These are phyloP conservation scores for Botryosphaeria agaves DNA, from an alignment of 2,329 filamentous ascomycete species.

Conservation along the genomic window DNA sequence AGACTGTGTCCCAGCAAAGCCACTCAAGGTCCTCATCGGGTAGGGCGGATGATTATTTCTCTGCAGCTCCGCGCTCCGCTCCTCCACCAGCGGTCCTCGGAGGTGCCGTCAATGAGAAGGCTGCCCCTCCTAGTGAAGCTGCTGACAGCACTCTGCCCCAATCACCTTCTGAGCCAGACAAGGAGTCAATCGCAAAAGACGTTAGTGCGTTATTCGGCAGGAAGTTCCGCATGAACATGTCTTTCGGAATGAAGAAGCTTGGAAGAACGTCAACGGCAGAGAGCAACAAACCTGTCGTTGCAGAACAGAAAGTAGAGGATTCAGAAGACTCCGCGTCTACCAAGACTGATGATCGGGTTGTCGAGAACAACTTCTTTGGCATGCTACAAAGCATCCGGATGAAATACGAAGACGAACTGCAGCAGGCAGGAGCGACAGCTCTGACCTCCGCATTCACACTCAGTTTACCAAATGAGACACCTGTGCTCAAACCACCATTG, in stretches of 20 bases:
- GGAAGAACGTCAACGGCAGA: constrained; percentile 50
- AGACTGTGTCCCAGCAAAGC: constrained; percentile 36
- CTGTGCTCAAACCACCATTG: constrained; percentile 53
- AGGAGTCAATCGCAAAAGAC: constrained; percentile 26
- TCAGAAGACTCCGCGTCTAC: constrained; percentile 43
- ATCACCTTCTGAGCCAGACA: constrained; percentile 35
- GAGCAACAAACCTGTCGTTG: constrained; percentile 33
- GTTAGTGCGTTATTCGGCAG: constrained; percentile 58
- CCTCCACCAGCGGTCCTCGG: constrained; percentile 10
- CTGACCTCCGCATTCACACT: constrained; percentile 51
- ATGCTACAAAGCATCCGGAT: constrained; percentile 55
- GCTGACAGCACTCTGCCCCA: constrained; percentile 14
- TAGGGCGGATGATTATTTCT: constrained; percentile 58
- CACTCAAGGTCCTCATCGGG: constrained; percentile 41
- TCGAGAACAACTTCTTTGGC: constrained; percentile 60
- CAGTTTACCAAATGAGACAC: constrained; percentile 55
- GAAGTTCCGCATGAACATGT: constrained; percentile 62
- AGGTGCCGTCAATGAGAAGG: no score
- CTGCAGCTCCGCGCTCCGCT: constrained; percentile 35
- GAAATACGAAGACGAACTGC: constrained; percentile 52
- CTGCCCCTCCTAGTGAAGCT: no score
- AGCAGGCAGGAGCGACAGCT: constrained; percentile 23
- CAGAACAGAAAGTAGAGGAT: constrained; percentile 48
- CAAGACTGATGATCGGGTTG: constrained; percentile 47
- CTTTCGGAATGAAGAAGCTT: constrained; percentile 72